Base-by-base conservation (phyloP, 345 rosid genomes). In the Reutealis trisperma region DNA sequence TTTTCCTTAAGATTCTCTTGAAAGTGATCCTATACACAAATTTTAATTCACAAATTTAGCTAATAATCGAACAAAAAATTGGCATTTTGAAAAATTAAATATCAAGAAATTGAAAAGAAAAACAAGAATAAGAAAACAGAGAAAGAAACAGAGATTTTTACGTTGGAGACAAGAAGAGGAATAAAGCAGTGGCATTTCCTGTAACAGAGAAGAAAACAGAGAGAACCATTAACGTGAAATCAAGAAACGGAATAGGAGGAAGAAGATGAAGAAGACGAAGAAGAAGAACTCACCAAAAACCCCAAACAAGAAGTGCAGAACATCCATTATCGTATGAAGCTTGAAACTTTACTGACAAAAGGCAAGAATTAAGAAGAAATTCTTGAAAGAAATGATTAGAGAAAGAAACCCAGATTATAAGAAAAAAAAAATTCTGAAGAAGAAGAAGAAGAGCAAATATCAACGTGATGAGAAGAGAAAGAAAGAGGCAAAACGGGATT, bases 151-250 rank as follows among this genome's bases (percentile, higher is more conserved):
- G 59, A 71, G 16, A 34, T 47, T 63, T 63, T 16, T 85, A 96
- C 99, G 86, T 78, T 30, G 99, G 99, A 73, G 98, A 80, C 85
- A 96, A 83, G 93, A 93, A 96, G 61, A 96, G 97, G 86, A 96
- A 93, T 81, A 92, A 80, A 78, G 97, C 99, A 60, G 98, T 90
- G 37, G 97, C 99, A 85, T 96, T 96, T 77, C 99, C 99, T 96
- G 94, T 10, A 82, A 82, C 27, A 78, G 45, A 51, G 14, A 22
- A 54, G 25, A 25, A 54, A 24, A 21, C 21, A 63, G 6, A 70
- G 25, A 68, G 70, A 21, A 7, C 65, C 67, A 41, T 52, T 42
- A 49, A 32, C 66, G 22, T 8, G 78, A 51, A 21, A 25, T 24
- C 37, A 49, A 52, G 57, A 19, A 58, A 34, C 22, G 30, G 74